Percentiles rank a stretch among this genome's conserved stretches.
These are phyloP conservation scores for Hirsutella thompsonii DNA, from an alignment of 2,329 filamentous ascomycete genomes.

Conservation along the genomic window DNA sequence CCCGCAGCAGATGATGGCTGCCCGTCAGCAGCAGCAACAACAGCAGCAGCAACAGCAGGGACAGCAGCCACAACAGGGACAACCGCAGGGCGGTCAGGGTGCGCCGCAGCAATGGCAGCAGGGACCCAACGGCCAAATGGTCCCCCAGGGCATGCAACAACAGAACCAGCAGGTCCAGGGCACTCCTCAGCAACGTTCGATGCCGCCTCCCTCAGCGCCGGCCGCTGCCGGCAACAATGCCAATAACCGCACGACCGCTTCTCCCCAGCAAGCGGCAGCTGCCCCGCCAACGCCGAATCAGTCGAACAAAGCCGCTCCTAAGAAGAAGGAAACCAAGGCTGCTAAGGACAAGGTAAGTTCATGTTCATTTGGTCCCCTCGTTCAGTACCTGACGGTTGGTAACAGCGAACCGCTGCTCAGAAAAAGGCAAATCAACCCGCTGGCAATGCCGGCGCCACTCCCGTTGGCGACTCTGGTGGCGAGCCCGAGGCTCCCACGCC, in stretches of 20 bases:
- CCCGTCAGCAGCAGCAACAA: slow-evolving; percentile 24
- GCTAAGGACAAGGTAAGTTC: slow-evolving; percentile 54
- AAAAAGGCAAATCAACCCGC: slow-evolving; percentile 50
- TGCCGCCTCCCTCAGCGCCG: slow-evolving; percentile 55
- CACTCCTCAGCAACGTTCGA: slow-evolving; percentile 59
- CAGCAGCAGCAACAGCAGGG: slow-evolving; percentile 16
- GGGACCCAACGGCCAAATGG: slow-evolving; percentile 26
- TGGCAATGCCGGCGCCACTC: slow-evolving; percentile 35
- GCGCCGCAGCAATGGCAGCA: slow-evolving; percentile 21
- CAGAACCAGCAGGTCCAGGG: slow-evolving; percentile 40
- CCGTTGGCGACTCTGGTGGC: slow-evolving; percentile 39
- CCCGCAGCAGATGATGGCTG: slow-evolving; percentile 46
- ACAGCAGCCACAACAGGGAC: slow-evolving; percentile 15
- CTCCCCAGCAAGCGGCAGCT: slow-evolving; percentile 48
- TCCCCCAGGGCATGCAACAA: slow-evolving; percentile 25
- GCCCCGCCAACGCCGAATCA: slow-evolving; percentile 69
- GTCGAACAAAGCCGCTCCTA: slow-evolving; percentile 58
- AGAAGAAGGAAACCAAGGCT: slow-evolving; percentile 61
- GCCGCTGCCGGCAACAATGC: slow-evolving; percentile 30
- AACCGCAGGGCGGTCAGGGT: slow-evolving; percentile 4
- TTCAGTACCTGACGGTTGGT: slow-evolving; percentile 7
- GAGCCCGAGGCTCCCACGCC: slow-evolving; percentile 48
- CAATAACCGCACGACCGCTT: slow-evolving; percentile 43
- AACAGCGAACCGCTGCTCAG: slow-evolving; percentile 37
- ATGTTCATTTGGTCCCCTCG: not conserved